Base-by-base conservation (phyloP, 2,329 filamentous ascomycete genomes). In the Westerdykella aurantiaca region DNA sequence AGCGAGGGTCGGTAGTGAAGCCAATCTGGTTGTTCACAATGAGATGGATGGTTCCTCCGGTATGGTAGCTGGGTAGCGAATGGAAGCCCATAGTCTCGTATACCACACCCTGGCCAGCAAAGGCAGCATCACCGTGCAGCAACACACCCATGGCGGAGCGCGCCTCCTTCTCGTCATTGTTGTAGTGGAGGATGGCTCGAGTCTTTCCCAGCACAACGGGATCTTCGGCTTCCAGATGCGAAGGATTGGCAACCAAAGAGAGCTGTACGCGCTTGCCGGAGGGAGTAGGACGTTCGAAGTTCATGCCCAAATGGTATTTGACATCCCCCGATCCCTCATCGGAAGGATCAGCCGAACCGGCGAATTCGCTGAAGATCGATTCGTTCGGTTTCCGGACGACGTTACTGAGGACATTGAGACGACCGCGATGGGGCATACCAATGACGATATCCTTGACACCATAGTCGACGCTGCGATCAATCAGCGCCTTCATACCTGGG, bases 1-100 rank as follows among this genome's bases (percentile, higher is more conserved):
- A 98, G 64, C 93, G 88, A 56, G 93, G 93, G 66, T 98, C 93
- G 17, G 93, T 98, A 42, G 93, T 98, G 78, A 98, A 98, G 70
- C 93, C 93, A 69, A 98, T 98, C 78, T 98, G 93, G 80, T 98
- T 98, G 82, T 98, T 98, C 58, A 97, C 91, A 47, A 98, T 83
- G 54, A 98, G 78, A 72, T 98, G 93, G 60, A 98, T 87, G 46
- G 93, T 98, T 65, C 93, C 93, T 60, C 93, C 93, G 42, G 93
- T 97, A 39, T 94, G 95, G 75, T 96, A 98, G 56, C 86, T 88
- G 23, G 93, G 93, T 31, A 98, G 82, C 41, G 88, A 86, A 74
- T 95, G 86, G 82, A 98, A 96, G 51, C 93, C 93, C 71, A 98
- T 86, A 62, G 90, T 97, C 73, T 98, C 93, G 72, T 98, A 98